Conservation (phyloP, 108 stramenopile species). For the Craspedostauros australis region DNA sequence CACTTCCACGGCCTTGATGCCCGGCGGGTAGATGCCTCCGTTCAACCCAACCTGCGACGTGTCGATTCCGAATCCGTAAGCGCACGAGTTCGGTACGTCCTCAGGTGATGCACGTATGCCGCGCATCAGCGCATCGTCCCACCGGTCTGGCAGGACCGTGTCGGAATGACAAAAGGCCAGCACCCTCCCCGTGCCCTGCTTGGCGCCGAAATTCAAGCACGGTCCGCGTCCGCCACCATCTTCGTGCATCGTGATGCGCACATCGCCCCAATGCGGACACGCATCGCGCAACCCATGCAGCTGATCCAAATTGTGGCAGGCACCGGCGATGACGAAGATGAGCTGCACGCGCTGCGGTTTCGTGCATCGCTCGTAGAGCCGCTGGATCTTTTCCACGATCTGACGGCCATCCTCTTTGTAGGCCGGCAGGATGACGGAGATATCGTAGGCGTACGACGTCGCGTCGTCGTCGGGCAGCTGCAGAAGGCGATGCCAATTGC, state of each 20-base stretch:
- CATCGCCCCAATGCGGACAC: conserved; percentile 26
- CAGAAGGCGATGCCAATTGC: conserved; percentile 7
- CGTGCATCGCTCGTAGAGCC: background rate
- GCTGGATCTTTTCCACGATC: background rate
- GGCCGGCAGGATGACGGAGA: conserved; percentile 63
- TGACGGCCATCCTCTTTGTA: conserved; percentile 34
- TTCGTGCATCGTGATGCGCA: conserved; percentile 25
- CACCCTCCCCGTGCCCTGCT: conserved; percentile 44
- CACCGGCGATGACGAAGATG: conserved; percentile 49
- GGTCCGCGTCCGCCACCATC: conserved; percentile 76
- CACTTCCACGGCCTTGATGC: conserved; percentile 47
- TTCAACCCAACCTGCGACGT: conserved; percentile 32
- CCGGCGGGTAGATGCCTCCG: no score
- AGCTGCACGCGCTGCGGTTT: conserved; percentile 35
- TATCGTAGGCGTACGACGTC: conserved; percentile 14
- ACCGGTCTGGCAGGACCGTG: conserved; percentile 42
- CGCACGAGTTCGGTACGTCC: no score
- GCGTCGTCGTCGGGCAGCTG: conserved; percentile 1
- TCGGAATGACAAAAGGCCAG: conserved; percentile 80
- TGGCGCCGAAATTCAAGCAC: conserved; percentile 71
- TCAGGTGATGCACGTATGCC: background rate
- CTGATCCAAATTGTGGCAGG: conserved; percentile 15
- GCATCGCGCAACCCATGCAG: background rate
- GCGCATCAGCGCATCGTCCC: conserved; percentile 41
- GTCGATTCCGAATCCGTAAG: conserved; percentile 74